Conservation (phyloP, 2,329 filamentous ascomycete genomes). For the Emmonsiellopsis sp. region DNA sequence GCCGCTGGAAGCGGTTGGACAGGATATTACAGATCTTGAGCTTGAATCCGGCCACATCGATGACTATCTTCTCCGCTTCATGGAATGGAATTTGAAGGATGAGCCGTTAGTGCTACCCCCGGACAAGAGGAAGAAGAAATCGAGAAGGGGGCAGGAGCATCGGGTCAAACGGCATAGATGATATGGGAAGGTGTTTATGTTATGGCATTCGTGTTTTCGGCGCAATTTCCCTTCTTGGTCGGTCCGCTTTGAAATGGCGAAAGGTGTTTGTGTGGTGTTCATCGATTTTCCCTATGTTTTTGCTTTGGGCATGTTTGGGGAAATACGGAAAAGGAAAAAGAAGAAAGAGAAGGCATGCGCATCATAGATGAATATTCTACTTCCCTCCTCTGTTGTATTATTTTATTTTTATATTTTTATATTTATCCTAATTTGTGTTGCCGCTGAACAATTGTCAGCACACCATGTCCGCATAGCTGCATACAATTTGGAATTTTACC, state of each 20-base stretch:
- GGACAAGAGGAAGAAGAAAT: constrained; percentile 40
- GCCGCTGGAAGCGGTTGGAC: constrained; percentile 12
- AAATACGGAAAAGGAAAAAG: not conserved
- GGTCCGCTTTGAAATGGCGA: not conserved
- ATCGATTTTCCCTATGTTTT: not conserved
- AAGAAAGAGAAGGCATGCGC: not conserved
- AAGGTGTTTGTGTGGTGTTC: not conserved
- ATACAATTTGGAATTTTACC: no score
- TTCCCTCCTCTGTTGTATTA: not conserved
- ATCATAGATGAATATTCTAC: not conserved
- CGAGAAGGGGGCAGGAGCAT: constrained; percentile 39
- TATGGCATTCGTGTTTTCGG: not conserved
- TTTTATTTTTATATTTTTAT: not conserved
- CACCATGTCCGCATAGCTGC: not conserved
- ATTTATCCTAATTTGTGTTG: not conserved
- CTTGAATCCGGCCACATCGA: constrained; percentile 54
- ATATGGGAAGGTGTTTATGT: constrained; percentile 3
- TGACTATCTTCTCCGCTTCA: constrained; percentile 63
- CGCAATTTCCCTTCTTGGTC: not conserved
- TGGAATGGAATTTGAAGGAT: constrained; percentile 49
- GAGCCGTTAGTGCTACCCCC: constrained; percentile 38
- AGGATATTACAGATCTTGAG: constrained; percentile 26
- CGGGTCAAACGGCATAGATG: constrained; percentile 24
- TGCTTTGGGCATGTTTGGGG: not conserved
- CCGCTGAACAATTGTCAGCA: not conserved